Evolutionary conservation across 2,329 filamentous ascomycete species (phyloP).

Genomic region (Leptographium wingfieldii): DNA sequence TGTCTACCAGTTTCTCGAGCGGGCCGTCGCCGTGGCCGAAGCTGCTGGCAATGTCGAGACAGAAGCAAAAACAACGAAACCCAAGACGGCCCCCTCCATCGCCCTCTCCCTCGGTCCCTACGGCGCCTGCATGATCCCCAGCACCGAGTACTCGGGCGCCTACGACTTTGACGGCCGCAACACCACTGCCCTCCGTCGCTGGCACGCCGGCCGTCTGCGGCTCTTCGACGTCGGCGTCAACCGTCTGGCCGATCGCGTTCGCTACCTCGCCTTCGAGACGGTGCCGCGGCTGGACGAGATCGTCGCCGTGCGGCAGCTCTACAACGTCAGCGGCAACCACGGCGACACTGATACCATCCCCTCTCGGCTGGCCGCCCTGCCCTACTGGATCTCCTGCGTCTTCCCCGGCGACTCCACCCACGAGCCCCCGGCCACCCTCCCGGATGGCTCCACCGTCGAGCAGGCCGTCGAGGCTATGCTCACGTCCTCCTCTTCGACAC

Average conservation of each 20-base stretch:
- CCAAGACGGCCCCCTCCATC: constrained; percentile 18
- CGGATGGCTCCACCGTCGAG: constrained; percentile 39
- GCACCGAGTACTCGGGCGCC: constrained; percentile 50
- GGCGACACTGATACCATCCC: background rate
- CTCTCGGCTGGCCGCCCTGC: constrained; percentile 20
- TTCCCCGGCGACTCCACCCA: constrained; percentile 31
- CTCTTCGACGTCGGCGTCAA: constrained; percentile 32
- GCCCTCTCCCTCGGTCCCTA: constrained; percentile 54
- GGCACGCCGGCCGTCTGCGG: constrained; percentile 43
- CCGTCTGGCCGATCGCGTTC: constrained; percentile 26
- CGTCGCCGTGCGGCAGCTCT: constrained; percentile 34
- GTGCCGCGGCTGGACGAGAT: constrained; percentile 52
- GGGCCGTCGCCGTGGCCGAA: constrained; percentile 30
- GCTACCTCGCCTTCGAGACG: constrained; percentile 53
- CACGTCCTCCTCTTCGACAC: background rate
- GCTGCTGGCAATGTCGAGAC: constrained; percentile 15
- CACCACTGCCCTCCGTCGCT: constrained; percentile 32
- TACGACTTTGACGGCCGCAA: constrained; percentile 40
- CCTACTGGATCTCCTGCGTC: constrained; percentile 51
- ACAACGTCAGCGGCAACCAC: background rate
- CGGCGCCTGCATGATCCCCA: constrained; percentile 52
- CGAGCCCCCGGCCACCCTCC: constrained; percentile 28
- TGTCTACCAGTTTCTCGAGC: constrained; percentile 29
- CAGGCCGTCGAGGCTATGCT: constrained; percentile 28
- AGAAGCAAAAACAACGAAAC: background rate